Conservation (phyloP, 768 basidiomycete genomes). For the Russula virescens region DNA sequence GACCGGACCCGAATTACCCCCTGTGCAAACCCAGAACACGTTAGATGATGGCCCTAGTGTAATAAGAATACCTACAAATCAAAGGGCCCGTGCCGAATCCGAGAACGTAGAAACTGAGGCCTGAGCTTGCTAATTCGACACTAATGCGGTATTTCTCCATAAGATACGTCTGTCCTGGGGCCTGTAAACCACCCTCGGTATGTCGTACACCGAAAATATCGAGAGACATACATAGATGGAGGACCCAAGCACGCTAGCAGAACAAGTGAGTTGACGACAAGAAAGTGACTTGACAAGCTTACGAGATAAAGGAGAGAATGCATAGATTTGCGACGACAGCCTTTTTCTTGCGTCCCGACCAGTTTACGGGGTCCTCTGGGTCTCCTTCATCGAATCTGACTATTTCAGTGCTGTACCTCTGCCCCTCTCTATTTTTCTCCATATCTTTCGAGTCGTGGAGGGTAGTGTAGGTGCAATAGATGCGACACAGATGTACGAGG, state of each 20-base stretch:
- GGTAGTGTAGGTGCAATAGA: no score
- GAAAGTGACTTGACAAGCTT: background rate
- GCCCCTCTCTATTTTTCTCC: no score
- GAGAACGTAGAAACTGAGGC: constrained; percentile 26
- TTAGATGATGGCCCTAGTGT: background rate
- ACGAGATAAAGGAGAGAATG: constrained; percentile 18
- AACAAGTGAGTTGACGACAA: background rate
- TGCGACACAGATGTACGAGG: no score
- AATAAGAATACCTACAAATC: constrained; percentile 18
- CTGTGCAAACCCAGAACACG: background rate
- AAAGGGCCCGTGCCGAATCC: constrained; percentile 25
- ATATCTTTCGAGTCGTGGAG: no score
- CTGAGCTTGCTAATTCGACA: constrained; percentile 23
- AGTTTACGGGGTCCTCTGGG: constrained; percentile 24
- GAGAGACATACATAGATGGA: constrained; percentile 23
- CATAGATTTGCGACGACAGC: constrained; percentile 2
- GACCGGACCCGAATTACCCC: background rate
- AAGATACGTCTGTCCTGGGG: constrained; percentile 24
- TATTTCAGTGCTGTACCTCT: no score
- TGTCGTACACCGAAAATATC: background rate
- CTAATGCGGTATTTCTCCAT: constrained; percentile 20
- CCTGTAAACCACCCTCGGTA: constrained; percentile 7
- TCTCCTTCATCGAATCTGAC: constrained; percentile 17
- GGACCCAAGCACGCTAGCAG: constrained; percentile 20
- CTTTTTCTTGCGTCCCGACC: constrained; percentile 19